A percentile compares a stretch with the other conserved stretches of the same genome.
These are phyloP conservation scores for Papilionanthe hybrid DNA, from an alignment of 116 monocot genomes.

Conservation along the genomic window DNA sequence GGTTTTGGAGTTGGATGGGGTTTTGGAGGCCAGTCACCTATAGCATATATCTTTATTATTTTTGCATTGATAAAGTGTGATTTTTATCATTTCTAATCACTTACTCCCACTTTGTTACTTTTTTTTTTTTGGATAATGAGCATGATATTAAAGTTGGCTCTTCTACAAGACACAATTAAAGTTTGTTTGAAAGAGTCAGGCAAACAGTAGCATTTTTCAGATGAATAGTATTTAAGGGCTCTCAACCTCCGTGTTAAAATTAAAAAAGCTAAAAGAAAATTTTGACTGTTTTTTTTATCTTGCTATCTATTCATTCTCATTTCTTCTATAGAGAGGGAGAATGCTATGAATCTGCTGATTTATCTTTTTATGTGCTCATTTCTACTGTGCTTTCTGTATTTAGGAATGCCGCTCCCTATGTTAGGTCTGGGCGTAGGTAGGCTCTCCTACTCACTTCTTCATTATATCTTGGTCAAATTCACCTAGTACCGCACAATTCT, in stretches of 20 bases:
- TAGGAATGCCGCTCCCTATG: slow-evolving; percentile 2
- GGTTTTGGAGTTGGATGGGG: slow-evolving; percentile 99
- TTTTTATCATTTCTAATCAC: background rate
- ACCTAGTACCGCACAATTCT: no score
- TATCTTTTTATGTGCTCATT: background rate
- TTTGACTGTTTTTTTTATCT: no score
- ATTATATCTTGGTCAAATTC: no score
- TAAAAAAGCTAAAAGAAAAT: no score
- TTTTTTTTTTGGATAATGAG: slow-evolving; percentile 1
- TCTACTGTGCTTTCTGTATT: background rate
- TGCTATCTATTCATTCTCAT: no score
- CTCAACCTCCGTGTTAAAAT: no score
- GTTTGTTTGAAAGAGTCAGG: background rate
- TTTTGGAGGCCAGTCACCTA: slow-evolving; percentile 63
- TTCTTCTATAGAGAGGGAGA: background rate
- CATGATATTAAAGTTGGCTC: background rate
- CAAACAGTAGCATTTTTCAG: background rate
- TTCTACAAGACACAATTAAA: background rate
- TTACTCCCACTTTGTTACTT: background rate
- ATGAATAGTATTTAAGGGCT: background rate
- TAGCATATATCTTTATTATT: background rate
- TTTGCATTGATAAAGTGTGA: background rate
- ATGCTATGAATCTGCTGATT: background rate
- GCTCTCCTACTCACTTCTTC: background rate
- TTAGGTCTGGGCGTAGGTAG: slow-evolving; percentile 7